These are phyloP conservation scores for Cystobasidium ongulense DNA, from an alignment of 768 basidiomycete species.

Conservation along the genomic window DNA sequence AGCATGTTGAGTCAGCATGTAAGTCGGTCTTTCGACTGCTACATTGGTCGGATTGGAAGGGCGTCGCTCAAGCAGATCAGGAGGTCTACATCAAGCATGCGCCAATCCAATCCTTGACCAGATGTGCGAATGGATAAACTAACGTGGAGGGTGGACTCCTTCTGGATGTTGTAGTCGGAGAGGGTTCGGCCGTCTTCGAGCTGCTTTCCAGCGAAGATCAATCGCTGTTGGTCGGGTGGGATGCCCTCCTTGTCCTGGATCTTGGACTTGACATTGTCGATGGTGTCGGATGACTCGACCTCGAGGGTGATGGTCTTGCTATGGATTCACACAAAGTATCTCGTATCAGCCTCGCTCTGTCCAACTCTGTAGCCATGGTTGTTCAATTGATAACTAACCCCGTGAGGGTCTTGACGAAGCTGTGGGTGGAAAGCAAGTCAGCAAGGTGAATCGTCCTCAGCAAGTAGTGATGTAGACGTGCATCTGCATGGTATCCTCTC, in stretches of 20 bases:
- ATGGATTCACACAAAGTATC: not conserved
- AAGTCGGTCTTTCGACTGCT: too few species aligned
- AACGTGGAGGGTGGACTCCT: conserved; percentile 85
- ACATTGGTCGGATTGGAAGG: too few species aligned
- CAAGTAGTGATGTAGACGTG: not conserved
- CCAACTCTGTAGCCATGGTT: too few species aligned
- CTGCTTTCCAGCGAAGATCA: conserved; percentile 99
- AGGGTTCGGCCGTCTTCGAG: conserved; percentile 97
- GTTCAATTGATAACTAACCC: too few species aligned
- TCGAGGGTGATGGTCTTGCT: conserved; percentile 96
- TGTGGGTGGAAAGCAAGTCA: conserved; percentile 61
- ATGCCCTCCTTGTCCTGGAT: conserved; percentile 59
- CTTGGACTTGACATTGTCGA: conserved; percentile 93
- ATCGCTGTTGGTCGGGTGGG: conserved; percentile 83
- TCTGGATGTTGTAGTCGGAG: conserved; percentile 94
- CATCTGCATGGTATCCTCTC: conserved; percentile 27
- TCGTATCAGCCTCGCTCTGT: too few species aligned
- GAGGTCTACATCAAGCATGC: too few species aligned
- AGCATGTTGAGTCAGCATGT: conserved; percentile 57
- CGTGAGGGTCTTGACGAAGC: conserved; percentile 63
- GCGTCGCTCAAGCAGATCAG: conserved; percentile 91
- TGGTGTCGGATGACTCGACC: conserved; percentile 85
- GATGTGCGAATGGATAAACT: too few species aligned
- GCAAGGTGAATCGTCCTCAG: not conserved
- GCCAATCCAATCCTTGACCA: too few species aligned